Base-by-base conservation (phyloP, 1,284 basidiomycete species). In the Trametes hirsuta region DNA sequence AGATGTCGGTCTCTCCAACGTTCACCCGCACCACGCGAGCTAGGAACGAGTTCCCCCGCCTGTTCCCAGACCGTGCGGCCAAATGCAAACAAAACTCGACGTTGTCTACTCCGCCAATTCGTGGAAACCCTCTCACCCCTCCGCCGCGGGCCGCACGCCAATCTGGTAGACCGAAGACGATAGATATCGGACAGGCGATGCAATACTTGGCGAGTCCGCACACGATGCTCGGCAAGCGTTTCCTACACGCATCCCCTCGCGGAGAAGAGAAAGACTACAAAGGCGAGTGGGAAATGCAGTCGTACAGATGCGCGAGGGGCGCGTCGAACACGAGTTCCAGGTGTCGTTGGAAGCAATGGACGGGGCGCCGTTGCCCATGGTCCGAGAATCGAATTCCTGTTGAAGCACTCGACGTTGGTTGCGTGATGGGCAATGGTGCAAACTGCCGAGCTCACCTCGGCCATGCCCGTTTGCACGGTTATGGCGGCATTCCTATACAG, bases 241-340 rank as follows among this genome's bases (percentile, higher is more conserved):
- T 54, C 47, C 25, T 35, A 21, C 36, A 40, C 42, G 21, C 55
- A 1, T 47, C 55, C 5, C 60, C 55, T 45, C 14, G 18, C 18
- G 51, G 5, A 2, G 18, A 14, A 15, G 50, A 50, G 4, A 34
- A 57, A 24, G 59, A 57, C 40, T 44, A 46, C 34, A 48, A 45
- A 47, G 59, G 59, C 41, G 0, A 21, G 30, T 57, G 59, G 55
- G 39, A 47, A 41, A 35, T 48, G 41, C 51, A 41, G n/a, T 61
- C 59, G 51, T 61, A 50, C 40, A 46, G n/a, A 44, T 41, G 55
- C 39, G 14, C 6, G 54, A 53, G 15, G 55, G 47, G 4, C 35
- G 15, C 21, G n/a, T 57, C 15, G 55, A 61, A 24, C 46, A 56
- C 47, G 59, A 61, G 46, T 61, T 52, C 40, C 36, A 15, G 40